Evolutionary conservation across 495 filamentous ascomycete species (phyloP).

Genomic region (Amphirosellinia nigrospora): DNA sequence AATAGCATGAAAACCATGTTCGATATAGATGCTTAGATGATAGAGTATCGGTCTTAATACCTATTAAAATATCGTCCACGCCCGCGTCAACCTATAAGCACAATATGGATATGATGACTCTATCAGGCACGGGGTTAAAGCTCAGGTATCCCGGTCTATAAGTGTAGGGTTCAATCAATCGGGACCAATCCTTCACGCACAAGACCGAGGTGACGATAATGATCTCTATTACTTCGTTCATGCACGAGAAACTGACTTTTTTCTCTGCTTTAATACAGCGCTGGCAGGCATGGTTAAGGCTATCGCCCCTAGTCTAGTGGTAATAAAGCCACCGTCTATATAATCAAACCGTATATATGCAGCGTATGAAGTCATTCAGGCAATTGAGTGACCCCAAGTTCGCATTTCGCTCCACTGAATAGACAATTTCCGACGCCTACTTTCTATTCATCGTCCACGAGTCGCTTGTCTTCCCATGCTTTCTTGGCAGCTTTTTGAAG

Average conservation of each 20-base stretch:
- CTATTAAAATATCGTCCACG: neutral
- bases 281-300: neutral
- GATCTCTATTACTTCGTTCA: neutral
- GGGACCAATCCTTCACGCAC: neutral
- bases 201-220: neutral
- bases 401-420: neutral
- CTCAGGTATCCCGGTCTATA: neutral
- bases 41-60: neutral
- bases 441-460: slow-evolving; percentile 47
- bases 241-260: neutral
- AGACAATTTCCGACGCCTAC: neutral
- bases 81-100: neutral
- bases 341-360: slow-evolving; percentile 11
- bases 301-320: neutral
- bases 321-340: neutral
- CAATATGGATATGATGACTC: neutral
- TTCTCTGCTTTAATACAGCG: neutral
- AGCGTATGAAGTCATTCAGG: neutral
- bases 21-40: neutral
- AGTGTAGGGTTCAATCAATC: too few species aligned
- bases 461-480: slow-evolving; percentile 51
- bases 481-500: slow-evolving; percentile 79
- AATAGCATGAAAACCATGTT: neutral
- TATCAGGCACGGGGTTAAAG: neutral
- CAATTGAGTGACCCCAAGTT: neutral